These are phyloP conservation scores for Nemania diffusa DNA, from an alignment of 2,329 filamentous ascomycete genomes.

Conservation along the genomic window DNA sequence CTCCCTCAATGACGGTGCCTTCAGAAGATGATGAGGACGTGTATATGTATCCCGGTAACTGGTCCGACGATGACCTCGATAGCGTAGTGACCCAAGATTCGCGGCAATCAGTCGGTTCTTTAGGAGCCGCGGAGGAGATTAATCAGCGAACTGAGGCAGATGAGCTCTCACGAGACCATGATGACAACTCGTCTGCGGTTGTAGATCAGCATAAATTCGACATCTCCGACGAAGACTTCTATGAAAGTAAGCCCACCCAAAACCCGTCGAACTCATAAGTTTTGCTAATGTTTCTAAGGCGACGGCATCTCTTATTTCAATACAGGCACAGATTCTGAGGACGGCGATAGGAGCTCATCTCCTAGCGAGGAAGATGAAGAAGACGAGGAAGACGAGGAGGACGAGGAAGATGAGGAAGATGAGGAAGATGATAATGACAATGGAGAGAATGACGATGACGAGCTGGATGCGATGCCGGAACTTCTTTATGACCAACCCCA, in stretches of 20 bases:
- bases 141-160: slow-evolving; percentile 12
- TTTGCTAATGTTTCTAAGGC: neutral
- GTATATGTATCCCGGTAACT: neutral
- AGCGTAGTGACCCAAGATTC: neutral
- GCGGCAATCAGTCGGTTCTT: slow-evolving; percentile 5
- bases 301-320: neutral
- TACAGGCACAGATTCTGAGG: neutral
- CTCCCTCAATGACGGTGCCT: neutral
- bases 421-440: slow-evolving; percentile 19
- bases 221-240: slow-evolving; percentile 29
- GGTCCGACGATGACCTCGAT: slow-evolving; percentile 21
- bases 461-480: slow-evolving; percentile 27
- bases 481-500: slow-evolving; percentile 14
- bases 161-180: neutral
- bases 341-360: neutral
- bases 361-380: slow-evolving; percentile 13
- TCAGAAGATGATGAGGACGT: slow-evolving; percentile 15
- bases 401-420: slow-evolving; percentile 10
- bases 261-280: neutral
- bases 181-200: slow-evolving; percentile 28
- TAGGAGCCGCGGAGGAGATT: slow-evolving; percentile 20
- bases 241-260: slow-evolving; percentile 32
- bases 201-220: slow-evolving; percentile 15
- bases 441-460: slow-evolving; percentile 4
- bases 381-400: slow-evolving; percentile 25